Evolutionary conservation across 2,329 filamentous ascomycete species (phyloP).

Genomic region (Emergomyces pasteurianus): DNA sequence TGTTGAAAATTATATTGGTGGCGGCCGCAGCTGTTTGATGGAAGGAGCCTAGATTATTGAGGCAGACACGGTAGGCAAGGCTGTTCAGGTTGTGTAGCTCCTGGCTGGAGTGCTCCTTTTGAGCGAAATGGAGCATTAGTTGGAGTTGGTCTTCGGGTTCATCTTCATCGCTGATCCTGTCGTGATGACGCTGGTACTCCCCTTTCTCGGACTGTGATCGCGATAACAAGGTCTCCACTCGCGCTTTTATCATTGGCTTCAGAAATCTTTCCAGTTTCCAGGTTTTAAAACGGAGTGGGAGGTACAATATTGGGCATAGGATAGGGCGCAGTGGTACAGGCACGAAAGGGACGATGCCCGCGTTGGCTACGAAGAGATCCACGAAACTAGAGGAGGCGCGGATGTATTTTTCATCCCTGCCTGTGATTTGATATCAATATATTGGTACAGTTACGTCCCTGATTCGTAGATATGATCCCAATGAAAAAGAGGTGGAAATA

Average conservation of each 20-base stretch:
- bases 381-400: conserved; percentile 19
- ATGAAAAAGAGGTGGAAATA: neutral
- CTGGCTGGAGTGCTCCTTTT: conserved; percentile 29
- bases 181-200: neutral
- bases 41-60: conserved; percentile 16
- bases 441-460: neutral
- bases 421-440: neutral
- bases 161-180: conserved; percentile 12
- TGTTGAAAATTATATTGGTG: conserved; percentile 30
- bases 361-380: conserved; percentile 23
- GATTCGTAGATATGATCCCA: too few relatives aligned
- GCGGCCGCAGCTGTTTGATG: conserved; percentile 31
- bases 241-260: conserved; percentile 10
- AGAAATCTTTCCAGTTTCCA: conserved; percentile 11
- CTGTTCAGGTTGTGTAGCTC: conserved; percentile 20
- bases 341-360: conserved; percentile 20
- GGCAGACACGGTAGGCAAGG: conserved; percentile 14
- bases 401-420: conserved; percentile 25
- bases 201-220: neutral
- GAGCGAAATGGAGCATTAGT: conserved; percentile 31
- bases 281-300: conserved; percentile 14
- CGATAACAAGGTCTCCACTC: conserved; percentile 13
- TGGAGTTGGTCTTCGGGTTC: conserved; percentile 31
- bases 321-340: conserved; percentile 23
- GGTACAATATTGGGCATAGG: conserved; percentile 18